phyloP scores from a whole-genome alignment of 306 rosid species.

The Dalbergia cochinchinensis region DNA sequence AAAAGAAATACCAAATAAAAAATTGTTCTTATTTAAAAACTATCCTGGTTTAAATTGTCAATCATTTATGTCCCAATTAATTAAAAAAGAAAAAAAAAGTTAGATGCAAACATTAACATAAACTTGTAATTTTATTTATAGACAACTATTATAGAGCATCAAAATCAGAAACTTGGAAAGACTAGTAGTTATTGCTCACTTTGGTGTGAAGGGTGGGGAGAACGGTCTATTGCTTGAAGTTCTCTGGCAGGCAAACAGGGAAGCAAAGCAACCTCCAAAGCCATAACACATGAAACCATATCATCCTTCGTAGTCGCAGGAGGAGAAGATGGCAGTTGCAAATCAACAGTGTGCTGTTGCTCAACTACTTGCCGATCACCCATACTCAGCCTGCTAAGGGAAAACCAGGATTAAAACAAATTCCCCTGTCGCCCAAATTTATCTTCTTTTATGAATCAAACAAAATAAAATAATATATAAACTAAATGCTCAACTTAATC shows the following conservation, averaged over 20 bases:
- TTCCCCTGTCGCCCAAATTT: not conserved
- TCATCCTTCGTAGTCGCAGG: constrained; percentile 74
- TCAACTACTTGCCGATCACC: constrained; percentile 71
- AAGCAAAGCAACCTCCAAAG: constrained; percentile 93
- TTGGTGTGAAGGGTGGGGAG: constrained; percentile 94
- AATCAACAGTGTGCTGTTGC: constrained; percentile 63
- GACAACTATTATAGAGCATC: not conserved
- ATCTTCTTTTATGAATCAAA: not conserved
- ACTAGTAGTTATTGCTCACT: constrained; percentile 57
- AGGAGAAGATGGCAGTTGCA: constrained; percentile 64
- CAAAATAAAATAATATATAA: not conserved
- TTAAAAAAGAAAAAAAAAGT: not conserved
- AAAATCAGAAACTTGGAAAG: constrained; percentile 16
- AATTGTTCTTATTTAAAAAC: not conserved
- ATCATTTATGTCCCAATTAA: not conserved
- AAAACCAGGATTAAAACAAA: not conserved
- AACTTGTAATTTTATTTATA: not conserved
- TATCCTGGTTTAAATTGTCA: not conserved
- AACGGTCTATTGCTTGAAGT: constrained; percentile 97
- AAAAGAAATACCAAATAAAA: not conserved
- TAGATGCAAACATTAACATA: not conserved
- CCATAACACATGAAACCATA: constrained; percentile 76
- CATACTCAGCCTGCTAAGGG: constrained; percentile 53
- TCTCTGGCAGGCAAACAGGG: constrained; percentile 98
- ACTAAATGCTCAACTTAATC: not conserved